Base-by-base conservation (phyloP, 805 yeast species). In the Ogataea saltuana region DNA sequence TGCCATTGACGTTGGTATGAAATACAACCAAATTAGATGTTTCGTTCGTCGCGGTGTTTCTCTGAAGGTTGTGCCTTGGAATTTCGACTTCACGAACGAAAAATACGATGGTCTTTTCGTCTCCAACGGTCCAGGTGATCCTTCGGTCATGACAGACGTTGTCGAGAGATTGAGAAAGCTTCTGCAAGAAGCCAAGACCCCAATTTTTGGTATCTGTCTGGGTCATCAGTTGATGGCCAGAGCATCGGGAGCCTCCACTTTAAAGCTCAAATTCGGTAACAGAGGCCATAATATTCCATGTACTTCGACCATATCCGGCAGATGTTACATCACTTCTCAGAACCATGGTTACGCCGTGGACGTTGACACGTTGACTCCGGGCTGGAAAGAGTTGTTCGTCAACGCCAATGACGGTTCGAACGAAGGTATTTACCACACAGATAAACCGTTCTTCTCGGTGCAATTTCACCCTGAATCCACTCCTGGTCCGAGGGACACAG, bases 71-170 rank as follows among this genome's bases (percentile, higher is more conserved):
- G 97, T 93, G 36, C 98, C 99, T 48, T 91, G 91, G 90, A 83
- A 93, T 65, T 82, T 89, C 63, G 96, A 89, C 67, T 83, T 85
- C 65, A 72, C 85, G 49, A 59, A 68, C 39, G 96, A 88, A 67
- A 75, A 81, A 50, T 93, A 85, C 64, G 99, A 93, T 66, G 99
- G 99, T 74, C 75, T 93, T 58, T 93, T 93, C 69, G 74, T 91
- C 53, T 90, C 97, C 43, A 93, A 93, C 69, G 99, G 99, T 73
- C 99, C 99, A 21, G 99, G 99, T 79, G 98, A 93, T 71, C 99
- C 99, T 45, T 78, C 93, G 33, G 88, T 86, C 45, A 76, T 93
- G 80, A 66, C 80, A 33, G 77, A 74, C 16, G 78, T 88, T 47
- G 85, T 85, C 26, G 74, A 69, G 30, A 81, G 76, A 55, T 70